Evolutionary conservation across 768 basidiomycete genomes (phyloP).

Genomic region (Lepiota subincarnata): DNA sequence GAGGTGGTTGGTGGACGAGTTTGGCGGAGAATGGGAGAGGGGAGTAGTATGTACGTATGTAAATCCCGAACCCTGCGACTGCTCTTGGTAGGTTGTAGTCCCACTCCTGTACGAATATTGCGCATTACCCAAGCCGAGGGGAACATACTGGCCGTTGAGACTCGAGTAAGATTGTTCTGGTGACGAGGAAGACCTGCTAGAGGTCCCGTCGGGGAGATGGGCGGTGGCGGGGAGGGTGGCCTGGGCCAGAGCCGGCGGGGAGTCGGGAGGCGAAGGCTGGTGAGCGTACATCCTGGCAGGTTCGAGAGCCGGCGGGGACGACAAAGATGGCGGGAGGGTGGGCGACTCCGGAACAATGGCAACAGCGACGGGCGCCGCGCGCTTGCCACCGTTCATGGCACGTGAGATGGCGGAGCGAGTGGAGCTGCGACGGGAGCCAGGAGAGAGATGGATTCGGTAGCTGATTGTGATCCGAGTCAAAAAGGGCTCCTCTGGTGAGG

Average conservation of each 20-base stretch:
- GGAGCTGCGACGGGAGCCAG: constrained; percentile 68
- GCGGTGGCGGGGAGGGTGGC: constrained; percentile 44
- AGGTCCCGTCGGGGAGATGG: constrained; percentile 28
- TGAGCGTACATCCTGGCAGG: constrained; percentile 34
- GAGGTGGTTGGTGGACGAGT: constrained; percentile 15
- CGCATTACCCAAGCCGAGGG: constrained; percentile 12
- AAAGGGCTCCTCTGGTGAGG: neutral
- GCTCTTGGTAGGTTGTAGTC: constrained; percentile 43
- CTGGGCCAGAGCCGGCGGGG: constrained; percentile 50
- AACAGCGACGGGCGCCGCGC: constrained; percentile 3
- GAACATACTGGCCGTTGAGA: constrained; percentile 20
- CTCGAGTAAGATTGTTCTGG: constrained; percentile 40
- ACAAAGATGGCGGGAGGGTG: constrained; percentile 25
- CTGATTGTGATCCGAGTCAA: constrained; percentile 28
- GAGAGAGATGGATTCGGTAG: constrained; percentile 79
- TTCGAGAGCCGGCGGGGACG: constrained; percentile 43
- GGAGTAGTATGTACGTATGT: constrained; percentile 36
- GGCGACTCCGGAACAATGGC: constrained; percentile 2
- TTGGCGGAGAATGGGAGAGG: constrained; percentile 23
- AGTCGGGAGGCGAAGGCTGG: constrained; percentile 45
- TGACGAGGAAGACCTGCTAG: constrained; percentile 42
- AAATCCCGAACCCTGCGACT: constrained; percentile 31
- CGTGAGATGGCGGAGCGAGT: constrained; percentile 57
- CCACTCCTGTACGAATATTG: constrained; percentile 36
- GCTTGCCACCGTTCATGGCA: constrained; percentile 28